These are phyloP conservation scores for Chlorella vulgaris DNA, from an alignment of 139 green algal species.

Conservation along the genomic window DNA sequence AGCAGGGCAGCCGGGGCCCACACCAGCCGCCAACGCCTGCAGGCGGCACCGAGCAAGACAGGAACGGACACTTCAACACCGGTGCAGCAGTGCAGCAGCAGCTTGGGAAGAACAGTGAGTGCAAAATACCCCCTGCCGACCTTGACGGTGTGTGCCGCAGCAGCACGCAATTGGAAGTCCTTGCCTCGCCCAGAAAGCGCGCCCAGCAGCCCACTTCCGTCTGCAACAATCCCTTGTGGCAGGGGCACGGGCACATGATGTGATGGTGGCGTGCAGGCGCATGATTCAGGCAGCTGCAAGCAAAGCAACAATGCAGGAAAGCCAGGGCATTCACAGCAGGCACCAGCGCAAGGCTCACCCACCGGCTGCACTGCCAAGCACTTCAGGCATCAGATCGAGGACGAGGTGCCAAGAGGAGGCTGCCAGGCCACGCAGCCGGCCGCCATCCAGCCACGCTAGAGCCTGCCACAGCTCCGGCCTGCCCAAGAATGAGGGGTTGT, in stretches of 20 bases:
- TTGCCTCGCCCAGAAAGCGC: constrained; percentile 13
- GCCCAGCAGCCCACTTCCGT: constrained; percentile 4
- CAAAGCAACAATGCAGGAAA: not conserved
- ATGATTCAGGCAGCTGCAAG: not conserved
- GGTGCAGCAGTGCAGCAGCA: not conserved
- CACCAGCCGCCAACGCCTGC: constrained; percentile 8
- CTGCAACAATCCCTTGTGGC: not conserved
- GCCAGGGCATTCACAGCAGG: not conserved
- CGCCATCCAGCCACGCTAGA: not conserved
- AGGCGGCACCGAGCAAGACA: not conserved
- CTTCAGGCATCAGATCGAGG: not conserved
- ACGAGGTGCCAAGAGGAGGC: not conserved
- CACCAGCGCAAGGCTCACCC: not conserved
- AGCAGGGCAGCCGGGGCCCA: not conserved
- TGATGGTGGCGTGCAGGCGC: too few relatives aligned
- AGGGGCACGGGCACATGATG: too few relatives aligned
- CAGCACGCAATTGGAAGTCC: constrained; percentile 9
- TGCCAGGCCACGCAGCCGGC: not conserved
- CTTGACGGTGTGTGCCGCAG: constrained; percentile 1
- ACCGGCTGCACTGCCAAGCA: constrained; percentile 10
- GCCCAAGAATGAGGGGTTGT: constrained; percentile 17
- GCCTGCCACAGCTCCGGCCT: constrained; percentile 10
- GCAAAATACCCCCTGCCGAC: not conserved
- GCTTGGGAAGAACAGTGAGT: not conserved
- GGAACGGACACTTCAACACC: not conserved